Base-by-base conservation (phyloP, 2,329 filamentous ascomycete species). In the Samsoniella hepiali region DNA sequence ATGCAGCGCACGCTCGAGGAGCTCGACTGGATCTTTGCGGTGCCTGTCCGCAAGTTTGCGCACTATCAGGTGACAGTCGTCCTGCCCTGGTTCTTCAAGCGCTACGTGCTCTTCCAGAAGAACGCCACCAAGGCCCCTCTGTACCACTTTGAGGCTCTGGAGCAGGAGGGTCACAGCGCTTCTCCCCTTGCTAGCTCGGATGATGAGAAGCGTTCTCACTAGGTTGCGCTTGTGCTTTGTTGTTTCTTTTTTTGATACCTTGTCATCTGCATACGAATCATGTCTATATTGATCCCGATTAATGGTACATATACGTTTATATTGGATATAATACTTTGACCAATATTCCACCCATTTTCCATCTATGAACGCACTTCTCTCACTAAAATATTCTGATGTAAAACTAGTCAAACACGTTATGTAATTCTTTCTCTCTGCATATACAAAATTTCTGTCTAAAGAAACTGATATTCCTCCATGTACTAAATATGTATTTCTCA, bases 21-120 rank as follows among this genome's bases (percentile, higher is more conserved):
- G 72, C 74, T 90, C 47, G 87, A 90, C 67, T 83, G 83, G 63
- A 79, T 86, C 58, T 86, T 84, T 69, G 84, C 83, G 3, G 84
- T 89, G 1, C 84, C 85, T 2, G 86, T 83, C 7, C 74, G 79
- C 29, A 79, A 77, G 59, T 86, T 85, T 68, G 80, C 83, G 70
- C 76, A 73, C 63, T 88, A 89, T 66, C 85, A 89, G 70, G 65
- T 82, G 11, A 80, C 75, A 64, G 80, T 83, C 66, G 81, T 78
- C 0, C 70, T 88, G 29, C 87, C 87, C 0, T 89, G 81, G 76
- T 89, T 83, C 81, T 72, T 86, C 68, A 85, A 81, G 70, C 78
- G 83, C n/a, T 87, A 82, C 70, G 72, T 89, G 32, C 70, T 89
- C 49, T 77, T 81, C 51, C 77, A 78, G 64, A 82, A 81, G 68